These are phyloP conservation scores for Plenodomus biglobosus DNA, from an alignment of 2,329 filamentous ascomycete species.

Conservation along the genomic window DNA sequence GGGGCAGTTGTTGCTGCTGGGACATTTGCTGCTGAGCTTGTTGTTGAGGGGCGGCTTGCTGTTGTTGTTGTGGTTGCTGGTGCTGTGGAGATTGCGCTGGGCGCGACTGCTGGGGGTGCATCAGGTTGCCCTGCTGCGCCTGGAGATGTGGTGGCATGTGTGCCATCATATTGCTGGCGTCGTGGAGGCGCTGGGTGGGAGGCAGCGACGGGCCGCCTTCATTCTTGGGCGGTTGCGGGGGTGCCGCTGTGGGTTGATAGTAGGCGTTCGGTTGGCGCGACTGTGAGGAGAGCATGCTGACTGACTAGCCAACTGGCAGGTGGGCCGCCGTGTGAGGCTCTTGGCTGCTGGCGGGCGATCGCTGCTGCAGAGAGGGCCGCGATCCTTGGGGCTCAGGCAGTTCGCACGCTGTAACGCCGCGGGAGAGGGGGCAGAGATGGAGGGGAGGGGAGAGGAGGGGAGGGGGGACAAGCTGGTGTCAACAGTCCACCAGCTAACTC, in stretches of 20 bases:
- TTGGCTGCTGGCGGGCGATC: constrained; percentile 1
- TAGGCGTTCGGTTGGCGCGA: constrained; percentile 18
- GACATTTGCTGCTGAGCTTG: constrained; percentile 2
- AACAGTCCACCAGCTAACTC: too few species aligned
- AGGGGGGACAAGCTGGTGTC: too few species aligned
- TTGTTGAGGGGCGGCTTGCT: too few species aligned
- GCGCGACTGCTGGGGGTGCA: background rate
- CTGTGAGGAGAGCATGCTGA: constrained; percentile 23
- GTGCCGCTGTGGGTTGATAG: constrained; percentile 18
- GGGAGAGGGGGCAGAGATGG: too few species aligned
- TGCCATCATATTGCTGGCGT: constrained; percentile 16
- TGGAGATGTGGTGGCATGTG: constrained; percentile 5
- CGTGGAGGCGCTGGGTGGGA: constrained; percentile 15
- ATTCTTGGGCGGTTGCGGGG: constrained; percentile 12
- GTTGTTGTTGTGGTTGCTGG: constrained; percentile 3
- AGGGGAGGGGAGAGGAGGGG: too few species aligned
- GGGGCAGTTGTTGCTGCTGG: constrained; percentile 3
- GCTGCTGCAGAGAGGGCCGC: too few species aligned
- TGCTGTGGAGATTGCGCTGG: background rate
- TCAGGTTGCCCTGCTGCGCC: background rate
- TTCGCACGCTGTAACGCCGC: too few species aligned
- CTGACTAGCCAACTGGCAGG: too few species aligned
- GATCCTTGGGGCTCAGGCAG: background rate
- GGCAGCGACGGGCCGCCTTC: constrained; percentile 13
- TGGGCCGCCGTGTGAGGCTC: background rate